Conservation (phyloP, 441 rosid genomes). For the Biscutella laevigata region DNA sequence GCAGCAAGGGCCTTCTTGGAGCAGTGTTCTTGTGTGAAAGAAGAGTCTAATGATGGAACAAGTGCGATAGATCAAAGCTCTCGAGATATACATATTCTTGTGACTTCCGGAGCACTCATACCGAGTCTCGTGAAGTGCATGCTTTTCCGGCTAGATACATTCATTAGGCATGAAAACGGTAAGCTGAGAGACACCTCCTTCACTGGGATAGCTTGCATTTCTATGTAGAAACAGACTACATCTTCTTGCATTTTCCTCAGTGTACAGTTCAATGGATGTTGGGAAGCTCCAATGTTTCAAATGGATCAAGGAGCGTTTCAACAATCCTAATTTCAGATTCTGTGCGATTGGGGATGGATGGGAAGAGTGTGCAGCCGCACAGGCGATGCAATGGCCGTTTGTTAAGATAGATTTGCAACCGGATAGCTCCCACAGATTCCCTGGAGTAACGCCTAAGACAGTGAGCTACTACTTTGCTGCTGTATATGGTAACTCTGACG, state of each 20-base stretch:
- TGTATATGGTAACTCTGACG: constrained; percentile 38
- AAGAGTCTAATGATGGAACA: constrained; percentile 28
- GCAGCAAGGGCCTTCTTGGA: constrained; percentile 63
- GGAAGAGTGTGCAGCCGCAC: constrained; percentile 87
- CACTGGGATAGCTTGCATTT: background rate
- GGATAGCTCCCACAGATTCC: constrained; percentile 54
- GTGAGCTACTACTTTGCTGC: constrained; percentile 57
- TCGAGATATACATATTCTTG: constrained; percentile 54
- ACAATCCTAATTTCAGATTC: constrained; percentile 37
- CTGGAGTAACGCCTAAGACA: constrained; percentile 63
- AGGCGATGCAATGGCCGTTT: constrained; percentile 79
- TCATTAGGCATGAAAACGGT: constrained; percentile 64
- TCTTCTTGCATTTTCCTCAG: constrained; percentile 24
- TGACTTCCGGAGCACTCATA: constrained; percentile 80
- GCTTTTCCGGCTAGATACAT: constrained; percentile 58
- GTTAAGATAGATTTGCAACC: constrained; percentile 66
- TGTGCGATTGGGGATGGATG: constrained; percentile 89
- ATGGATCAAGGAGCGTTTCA: constrained; percentile 59
- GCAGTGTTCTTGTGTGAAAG: constrained; percentile 51
- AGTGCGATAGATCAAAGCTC: constrained; percentile 10
- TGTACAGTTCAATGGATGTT: constrained; percentile 69
- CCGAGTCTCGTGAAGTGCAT: constrained; percentile 83
- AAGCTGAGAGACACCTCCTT: constrained; percentile 1
- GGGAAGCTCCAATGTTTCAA: constrained; percentile 71
- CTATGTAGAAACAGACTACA: background rate